Base-by-base conservation (phyloP, 164 flowering plant genomes). In the Stephania yunnanensis region DNA sequence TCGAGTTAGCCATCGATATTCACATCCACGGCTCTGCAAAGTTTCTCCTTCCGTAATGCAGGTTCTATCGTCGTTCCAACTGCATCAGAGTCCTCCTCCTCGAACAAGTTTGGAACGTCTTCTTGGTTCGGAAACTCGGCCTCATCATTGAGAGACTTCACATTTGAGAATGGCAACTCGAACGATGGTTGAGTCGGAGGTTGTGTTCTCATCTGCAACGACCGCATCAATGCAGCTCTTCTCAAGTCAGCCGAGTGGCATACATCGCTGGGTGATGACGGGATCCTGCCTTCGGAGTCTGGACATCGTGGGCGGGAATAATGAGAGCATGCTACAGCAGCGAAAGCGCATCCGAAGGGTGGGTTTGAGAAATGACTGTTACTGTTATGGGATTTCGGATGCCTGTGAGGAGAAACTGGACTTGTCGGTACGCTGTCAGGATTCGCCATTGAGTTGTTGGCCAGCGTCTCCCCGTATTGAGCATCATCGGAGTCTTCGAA, bases 221-320 rank as follows among this genome's bases (percentile, higher is more conserved):
- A 94, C 25, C 98, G 84, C 81, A 95, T 73, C 30, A 95, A 89
- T 15, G 98, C 99, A 68, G 99, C 92, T 78, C 93, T 87, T 78
- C 99, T 87, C 74, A 95, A 79, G 80, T 92, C 98, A 73, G 93
- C 93, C n/a, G 98, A 89, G 87, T 94, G 99, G 80, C 97, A 93
- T 77, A 95, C 88, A 76, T 95, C 99, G 75, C 97, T 94, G 25
- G 98, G 98, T n/a, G 99, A 95, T 30, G 98, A 92, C 42, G 98
- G 98, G 78, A 95, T 87, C 44, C 97, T 84, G 10, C 97, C 90
- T 71, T 93, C 99, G n/a, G 92, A 84, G 75, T 95, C 99, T 30
- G 96, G 86, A 69, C 90, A 86, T 17, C 97, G 86, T 72, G 87
- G 95, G 10, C 95, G 93, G 12, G 91, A 80, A 73, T 88, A 94